A percentile compares a stretch with the other conserved stretches of the same genome.
These are phyloP conservation scores for Suhomyces terraborum DNA, from an alignment of 1,139 yeast genomes.

Conservation along the genomic window DNA sequence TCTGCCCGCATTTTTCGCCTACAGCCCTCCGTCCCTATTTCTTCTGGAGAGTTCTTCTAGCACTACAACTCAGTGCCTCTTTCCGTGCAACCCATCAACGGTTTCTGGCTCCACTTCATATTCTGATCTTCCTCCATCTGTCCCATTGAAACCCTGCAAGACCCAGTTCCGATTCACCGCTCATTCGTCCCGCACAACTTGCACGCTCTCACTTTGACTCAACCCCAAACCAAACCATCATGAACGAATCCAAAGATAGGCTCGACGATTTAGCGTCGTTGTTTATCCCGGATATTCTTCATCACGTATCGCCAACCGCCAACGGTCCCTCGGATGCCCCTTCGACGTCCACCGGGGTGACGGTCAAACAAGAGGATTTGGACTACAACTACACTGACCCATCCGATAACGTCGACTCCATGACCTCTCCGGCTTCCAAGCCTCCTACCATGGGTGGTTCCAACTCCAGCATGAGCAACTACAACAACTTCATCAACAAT, in stretches of 20 bases:
- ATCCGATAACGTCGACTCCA: slow-evolving; percentile 6
- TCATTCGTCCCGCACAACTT: not conserved
- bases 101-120: not conserved
- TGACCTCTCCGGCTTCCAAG: slow-evolving; percentile 10
- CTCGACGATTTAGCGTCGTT: slow-evolving; percentile 47
- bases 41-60: slow-evolving; percentile 1
- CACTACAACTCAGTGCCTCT: not conserved
- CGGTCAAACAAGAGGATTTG: slow-evolving; percentile 27
- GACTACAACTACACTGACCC: slow-evolving; percentile 16
- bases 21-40: not conserved
- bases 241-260: slow-evolving; percentile 26
- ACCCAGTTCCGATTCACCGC: not conserved
- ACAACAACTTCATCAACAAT: slow-evolving; percentile 20
- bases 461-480: slow-evolving; percentile 9
- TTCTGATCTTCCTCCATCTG: not conserved
- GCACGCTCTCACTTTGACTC: too few relatives aligned
- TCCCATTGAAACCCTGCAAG: not conserved
- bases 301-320: slow-evolving; percentile 22
- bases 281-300: slow-evolving; percentile 46
- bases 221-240: slow-evolving; percentile 1
- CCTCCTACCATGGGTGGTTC: slow-evolving; percentile 5
- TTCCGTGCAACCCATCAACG: not conserved
- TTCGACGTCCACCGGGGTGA: slow-evolving; percentile 6
- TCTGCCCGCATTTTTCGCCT: slow-evolving; percentile 1
- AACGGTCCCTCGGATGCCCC: slow-evolving; percentile 11